Evolutionary conservation across 169 alveolate species (phyloP), one percentile per base, ranked within the genome.

Genomic region (Cryptosporidium bovis): DNA sequence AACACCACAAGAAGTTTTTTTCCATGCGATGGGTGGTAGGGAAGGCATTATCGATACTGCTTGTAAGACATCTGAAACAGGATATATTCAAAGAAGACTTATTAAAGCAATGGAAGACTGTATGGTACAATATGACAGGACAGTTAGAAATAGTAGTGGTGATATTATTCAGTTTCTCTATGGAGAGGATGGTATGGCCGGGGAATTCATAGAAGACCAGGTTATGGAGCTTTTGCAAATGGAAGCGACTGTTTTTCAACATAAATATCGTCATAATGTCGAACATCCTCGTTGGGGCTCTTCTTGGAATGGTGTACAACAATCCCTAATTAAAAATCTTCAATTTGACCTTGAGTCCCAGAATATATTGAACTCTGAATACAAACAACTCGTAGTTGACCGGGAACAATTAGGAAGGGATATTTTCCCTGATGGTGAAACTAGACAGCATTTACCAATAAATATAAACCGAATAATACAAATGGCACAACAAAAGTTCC

Each of bases 21-120:
- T 99, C 95, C 99, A 99, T 94, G 99, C 99, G 58, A 99, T 99
- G 99, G 99, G 99, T 62, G 99, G 99, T 36, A 94, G 99, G 91
- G 99, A 99, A 91, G 99, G 99, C 56, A 97, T 99, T 44, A 98
- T 98, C 66, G 99, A 99, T 93, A 99, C 99, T 20, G 99, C 99
- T 18, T 99, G 99, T 69, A 99, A 99, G 89, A 99, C 99, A 36
- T 95, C 99, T 27, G 99, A 98, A 93, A 98, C 99, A 13, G 99
- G 99, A 62, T 99, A 99, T 92, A 98, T 99, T 92, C 99, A 99
- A 91, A 95, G 99, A 60, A 96, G 99, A 27, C 91, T 99, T 71
- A 98, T 98, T 90, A 99, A 99, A 93, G 99, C 99, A 51, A 96
- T 99, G 95, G 99, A 99, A 91, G 99, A 98, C 84, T 98, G 98